These are phyloP conservation scores for Parastagonospora nodorum DNA, from an alignment of 2,329 filamentous ascomycete genomes.

Conservation along the genomic window DNA sequence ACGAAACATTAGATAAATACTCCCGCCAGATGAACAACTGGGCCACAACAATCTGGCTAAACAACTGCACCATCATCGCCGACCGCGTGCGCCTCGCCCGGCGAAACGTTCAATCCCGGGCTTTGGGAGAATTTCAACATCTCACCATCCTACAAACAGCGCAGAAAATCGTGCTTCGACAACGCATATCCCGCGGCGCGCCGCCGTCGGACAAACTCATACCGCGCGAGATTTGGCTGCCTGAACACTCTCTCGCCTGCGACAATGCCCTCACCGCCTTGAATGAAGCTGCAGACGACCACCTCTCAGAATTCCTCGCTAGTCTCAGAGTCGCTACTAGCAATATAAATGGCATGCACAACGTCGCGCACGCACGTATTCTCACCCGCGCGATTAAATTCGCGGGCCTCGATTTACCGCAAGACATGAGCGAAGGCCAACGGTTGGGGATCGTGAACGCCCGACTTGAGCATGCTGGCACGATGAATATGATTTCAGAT, in stretches of 20 bases:
- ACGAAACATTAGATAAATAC: neutral
- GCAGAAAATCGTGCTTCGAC: neutral
- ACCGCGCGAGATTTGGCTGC: neutral
- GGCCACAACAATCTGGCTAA: neutral
- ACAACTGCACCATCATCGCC: neutral
- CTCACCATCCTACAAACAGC: neutral
- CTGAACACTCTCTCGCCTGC: neutral
- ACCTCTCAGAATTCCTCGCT: neutral
- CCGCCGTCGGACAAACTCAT: neutral
- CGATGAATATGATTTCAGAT: constrained; percentile 17
- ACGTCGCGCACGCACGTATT: constrained; percentile 1
- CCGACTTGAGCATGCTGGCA: constrained; percentile 13
- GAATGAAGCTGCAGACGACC: neutral
- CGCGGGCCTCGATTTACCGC: constrained; percentile 10
- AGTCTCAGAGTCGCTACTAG: neutral
- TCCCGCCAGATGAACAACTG: neutral
- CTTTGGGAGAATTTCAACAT: neutral
- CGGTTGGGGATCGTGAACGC: constrained; percentile 5
- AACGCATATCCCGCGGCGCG: neutral
- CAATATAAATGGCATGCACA: constrained; percentile 5
- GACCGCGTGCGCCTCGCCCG: neutral
- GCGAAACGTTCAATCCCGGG: neutral
- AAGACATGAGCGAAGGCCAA: neutral
- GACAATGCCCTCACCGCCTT: neutral
- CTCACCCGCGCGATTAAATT: constrained; percentile 15